Conservation (phyloP, 176 grass and related monocot species). For the Elaeis guineensis region DNA sequence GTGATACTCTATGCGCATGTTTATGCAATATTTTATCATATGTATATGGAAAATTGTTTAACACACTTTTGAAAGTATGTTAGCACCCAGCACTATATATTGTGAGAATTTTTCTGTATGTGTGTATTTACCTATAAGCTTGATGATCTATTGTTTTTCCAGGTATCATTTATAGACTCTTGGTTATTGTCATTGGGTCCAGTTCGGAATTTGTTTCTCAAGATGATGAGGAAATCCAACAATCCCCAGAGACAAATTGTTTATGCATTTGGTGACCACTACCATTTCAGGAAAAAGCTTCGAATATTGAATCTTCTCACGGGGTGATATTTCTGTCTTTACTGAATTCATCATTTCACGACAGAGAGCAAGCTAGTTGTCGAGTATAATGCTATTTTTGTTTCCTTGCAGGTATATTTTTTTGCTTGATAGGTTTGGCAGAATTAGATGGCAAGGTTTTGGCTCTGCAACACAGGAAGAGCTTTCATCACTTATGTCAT, state of each 20-base stretch:
- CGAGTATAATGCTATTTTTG: neutral
- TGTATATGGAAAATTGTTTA: no score
- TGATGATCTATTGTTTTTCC: constrained; percentile 16
- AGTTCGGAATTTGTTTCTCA: constrained; percentile 43
- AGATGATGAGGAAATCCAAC: constrained; percentile 54
- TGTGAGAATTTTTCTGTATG: no score
- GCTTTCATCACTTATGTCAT: constrained; percentile 37
- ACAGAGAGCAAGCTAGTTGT: neutral
- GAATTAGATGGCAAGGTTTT: constrained; percentile 95
- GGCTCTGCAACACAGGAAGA: constrained; percentile 70
- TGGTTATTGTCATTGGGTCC: constrained; percentile 62
- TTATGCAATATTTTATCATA: no score
- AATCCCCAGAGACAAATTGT: constrained; percentile 38
- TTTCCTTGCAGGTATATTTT: constrained; percentile 58
- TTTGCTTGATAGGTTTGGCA: constrained; percentile 56
- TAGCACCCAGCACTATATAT: no score
- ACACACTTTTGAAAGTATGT: no score
- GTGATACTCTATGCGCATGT: no score
- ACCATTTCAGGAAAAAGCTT: constrained; percentile 64
- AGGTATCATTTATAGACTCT: constrained; percentile 89
- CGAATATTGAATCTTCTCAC: constrained; percentile 89
- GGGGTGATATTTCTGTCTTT: constrained; percentile 37
- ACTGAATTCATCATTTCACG: neutral
- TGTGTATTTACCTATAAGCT: no score
- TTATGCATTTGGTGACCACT: constrained; percentile 65